Evolutionary conservation across 225 moss, liverwort and hornwort genomes (phyloP).

Genomic region (Pseudoscleropodium purum): DNA sequence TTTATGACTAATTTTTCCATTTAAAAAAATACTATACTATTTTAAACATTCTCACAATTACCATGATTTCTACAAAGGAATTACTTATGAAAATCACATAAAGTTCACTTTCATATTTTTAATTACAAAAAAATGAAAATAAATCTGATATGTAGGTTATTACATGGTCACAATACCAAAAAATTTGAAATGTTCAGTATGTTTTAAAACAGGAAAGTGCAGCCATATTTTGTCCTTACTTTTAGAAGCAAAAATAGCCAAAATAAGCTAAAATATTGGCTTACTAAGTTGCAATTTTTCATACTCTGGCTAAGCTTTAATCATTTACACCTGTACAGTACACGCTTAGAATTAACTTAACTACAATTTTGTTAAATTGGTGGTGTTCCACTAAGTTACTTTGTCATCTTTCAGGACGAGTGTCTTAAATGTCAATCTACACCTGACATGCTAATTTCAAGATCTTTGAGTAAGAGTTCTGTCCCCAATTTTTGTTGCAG

Average conservation of each 20-base stretch:
- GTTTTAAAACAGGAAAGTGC: not conserved
- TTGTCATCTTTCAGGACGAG: not conserved
- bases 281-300: not conserved
- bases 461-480: not conserved
- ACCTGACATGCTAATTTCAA: not conserved
- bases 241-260: not conserved
- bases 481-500: not conserved
- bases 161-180: not conserved
- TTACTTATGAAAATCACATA: not conserved
- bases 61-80: not conserved
- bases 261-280: no score
- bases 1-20: no score
- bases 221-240: not conserved
- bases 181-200: no score
- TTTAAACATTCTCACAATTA: not conserved
- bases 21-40: not conserved
- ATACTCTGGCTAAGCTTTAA: not conserved
- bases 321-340: no score
- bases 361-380: not conserved
- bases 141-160: not conserved
- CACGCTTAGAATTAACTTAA: not conserved
- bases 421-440: not conserved
- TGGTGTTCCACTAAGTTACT: not conserved
- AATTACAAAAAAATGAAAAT: not conserved
- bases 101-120: not conserved